Evolutionary conservation across 306 rosid genomes (phyloP).

Genomic region (Amphicarpaea edgeworthii): DNA sequence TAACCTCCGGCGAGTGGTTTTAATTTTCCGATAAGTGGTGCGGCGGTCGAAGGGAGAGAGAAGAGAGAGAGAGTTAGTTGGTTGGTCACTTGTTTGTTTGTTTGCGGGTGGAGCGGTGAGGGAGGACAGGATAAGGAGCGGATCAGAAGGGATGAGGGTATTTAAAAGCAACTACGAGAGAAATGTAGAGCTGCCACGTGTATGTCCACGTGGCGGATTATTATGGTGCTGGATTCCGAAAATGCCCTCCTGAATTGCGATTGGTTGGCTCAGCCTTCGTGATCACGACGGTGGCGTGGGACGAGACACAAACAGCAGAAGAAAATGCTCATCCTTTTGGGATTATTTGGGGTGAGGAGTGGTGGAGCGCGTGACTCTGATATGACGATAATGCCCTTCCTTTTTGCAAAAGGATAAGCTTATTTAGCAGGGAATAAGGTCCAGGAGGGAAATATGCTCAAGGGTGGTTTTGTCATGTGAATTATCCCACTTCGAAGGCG

Average conservation of each 20-base stretch:
- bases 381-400: constrained; percentile 48
- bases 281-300: constrained; percentile 45
- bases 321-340: constrained; percentile 26
- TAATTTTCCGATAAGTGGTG: not conserved
- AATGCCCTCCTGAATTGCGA: constrained; percentile 25
- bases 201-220: constrained; percentile 51
- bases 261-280: constrained; percentile 16
- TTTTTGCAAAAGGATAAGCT: not conserved
- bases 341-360: not conserved
- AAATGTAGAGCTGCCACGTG: constrained; percentile 48
- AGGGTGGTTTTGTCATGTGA: constrained; percentile 40
- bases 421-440: not conserved
- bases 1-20: constrained; percentile 36
- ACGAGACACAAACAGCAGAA: not conserved
- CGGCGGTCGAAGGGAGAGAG: constrained; percentile 14
- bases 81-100: constrained; percentile 1
- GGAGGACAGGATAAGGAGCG: constrained; percentile 41
- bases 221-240: not conserved
- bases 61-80: no score
- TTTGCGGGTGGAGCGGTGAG: constrained; percentile 36
- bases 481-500: not conserved
- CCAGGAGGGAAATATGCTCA: not conserved
- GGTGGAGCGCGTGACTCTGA: not conserved
- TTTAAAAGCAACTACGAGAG: constrained; percentile 34
- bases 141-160: not conserved